Conservation (phyloP, 2,329 filamentous ascomycete species). For the Parafenestella ontariensis region DNA sequence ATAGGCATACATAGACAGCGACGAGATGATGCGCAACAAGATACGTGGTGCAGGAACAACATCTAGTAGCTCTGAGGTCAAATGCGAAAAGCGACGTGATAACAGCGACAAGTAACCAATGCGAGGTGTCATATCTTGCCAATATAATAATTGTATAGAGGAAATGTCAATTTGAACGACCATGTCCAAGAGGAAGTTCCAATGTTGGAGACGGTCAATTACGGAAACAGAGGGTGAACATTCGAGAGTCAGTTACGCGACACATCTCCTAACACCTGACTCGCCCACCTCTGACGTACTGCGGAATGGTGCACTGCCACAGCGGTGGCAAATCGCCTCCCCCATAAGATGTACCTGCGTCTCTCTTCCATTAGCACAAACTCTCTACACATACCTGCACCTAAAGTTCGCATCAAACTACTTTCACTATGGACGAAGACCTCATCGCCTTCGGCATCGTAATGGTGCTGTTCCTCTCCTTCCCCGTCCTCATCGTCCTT, state of each 20-base stretch:
- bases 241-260: neutral
- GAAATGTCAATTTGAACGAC: no score
- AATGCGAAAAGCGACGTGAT: no score
- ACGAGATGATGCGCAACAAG: no score
- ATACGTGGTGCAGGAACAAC: no score
- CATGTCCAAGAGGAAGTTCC: neutral
- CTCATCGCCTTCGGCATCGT: constrained; percentile 32
- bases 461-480: constrained; percentile 32
- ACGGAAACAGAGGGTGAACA: no score
- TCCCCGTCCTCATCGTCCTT: constrained; percentile 31
- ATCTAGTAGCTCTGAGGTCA: no score
- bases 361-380: neutral
- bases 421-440: constrained; percentile 37
- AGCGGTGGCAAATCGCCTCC: neutral
- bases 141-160: no score
- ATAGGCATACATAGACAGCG: no score
- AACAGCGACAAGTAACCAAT: no score
- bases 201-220: neutral
- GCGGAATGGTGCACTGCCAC: neutral
- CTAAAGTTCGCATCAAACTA: neutral
- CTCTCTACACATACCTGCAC: neutral
- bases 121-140: no score
- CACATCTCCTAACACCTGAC: neutral
- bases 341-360: neutral
- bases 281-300: neutral